Conservation (phyloP, 2,329 filamentous ascomycete species). For the Colletotrichum brevisporum region DNA sequence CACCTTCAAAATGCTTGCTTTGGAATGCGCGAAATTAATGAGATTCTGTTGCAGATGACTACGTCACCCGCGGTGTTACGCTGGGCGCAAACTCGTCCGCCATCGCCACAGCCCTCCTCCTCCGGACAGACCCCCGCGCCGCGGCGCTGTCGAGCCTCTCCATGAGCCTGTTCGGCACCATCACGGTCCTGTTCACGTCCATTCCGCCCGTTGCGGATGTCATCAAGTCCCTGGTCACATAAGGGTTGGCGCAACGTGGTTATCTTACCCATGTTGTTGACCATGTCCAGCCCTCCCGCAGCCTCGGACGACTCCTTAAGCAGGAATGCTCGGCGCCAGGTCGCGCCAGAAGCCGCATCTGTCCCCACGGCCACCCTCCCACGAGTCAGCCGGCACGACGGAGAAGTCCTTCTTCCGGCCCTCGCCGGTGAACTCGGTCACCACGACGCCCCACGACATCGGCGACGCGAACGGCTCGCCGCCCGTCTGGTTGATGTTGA, state of each 20-base stretch:
- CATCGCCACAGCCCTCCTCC: conserved; percentile 70
- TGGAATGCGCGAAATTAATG: background rate
- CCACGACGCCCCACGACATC: conserved; percentile 40
- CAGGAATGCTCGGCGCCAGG: conserved; percentile 29
- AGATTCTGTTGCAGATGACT: conserved; percentile 63
- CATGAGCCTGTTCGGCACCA: conserved; percentile 73
- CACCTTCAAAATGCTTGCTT: no score
- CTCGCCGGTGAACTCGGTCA: conserved; percentile 48
- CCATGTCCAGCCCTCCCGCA: no score
- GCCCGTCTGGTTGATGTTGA: conserved; percentile 64
- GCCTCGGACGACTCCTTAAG: background rate
- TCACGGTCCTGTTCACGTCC: conserved; percentile 71
- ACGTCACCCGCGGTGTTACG: conserved; percentile 73
- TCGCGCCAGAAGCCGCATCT: conserved; percentile 61
- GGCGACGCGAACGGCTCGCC: conserved; percentile 46
- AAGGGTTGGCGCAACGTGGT: background rate
- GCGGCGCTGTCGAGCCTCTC: conserved; percentile 72
- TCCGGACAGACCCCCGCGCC: conserved; percentile 70
- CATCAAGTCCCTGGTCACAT: conserved; percentile 60
- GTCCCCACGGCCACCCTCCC: conserved; percentile 62
- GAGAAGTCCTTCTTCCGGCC: conserved; percentile 53
- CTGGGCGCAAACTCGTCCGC: conserved; percentile 73
- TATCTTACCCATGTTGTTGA: no score
- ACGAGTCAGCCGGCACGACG: conserved; percentile 58
- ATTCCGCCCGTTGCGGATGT: conserved; percentile 66